Evolutionary conservation across 2,329 filamentous ascomycete species (phyloP).

Genomic region (Apiospora kogelbergensis): DNA sequence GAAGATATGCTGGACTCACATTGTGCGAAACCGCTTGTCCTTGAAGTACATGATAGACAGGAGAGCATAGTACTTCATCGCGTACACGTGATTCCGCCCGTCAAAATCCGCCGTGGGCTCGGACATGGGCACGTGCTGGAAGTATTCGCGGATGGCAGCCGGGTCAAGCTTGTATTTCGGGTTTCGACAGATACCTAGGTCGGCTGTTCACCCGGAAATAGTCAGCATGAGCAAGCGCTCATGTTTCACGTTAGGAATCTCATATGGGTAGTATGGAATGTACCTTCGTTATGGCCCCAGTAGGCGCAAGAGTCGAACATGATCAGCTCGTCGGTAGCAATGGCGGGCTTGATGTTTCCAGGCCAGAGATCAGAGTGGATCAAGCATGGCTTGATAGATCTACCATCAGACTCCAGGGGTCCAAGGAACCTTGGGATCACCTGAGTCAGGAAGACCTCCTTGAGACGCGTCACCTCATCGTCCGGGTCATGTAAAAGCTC

Average conservation of each 20-base stretch:
- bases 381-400: conserved; percentile 11
- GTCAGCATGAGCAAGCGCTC: neutral
- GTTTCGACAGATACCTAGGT: conserved; percentile 26
- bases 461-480: conserved; percentile 18
- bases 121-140: conserved; percentile 24
- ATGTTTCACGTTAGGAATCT: neutral
- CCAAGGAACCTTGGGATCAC: neutral
- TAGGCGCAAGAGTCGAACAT: conserved; percentile 19
- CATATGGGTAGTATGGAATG: conserved; percentile 6
- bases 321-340: neutral
- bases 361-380: conserved; percentile 20
- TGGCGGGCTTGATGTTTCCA: conserved; percentile 14
- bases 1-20: neutral
- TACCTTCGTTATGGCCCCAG: conserved; percentile 28
- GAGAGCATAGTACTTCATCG: conserved; percentile 24
- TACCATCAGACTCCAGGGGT: neutral
- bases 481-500: conserved; percentile 23
- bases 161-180: conserved; percentile 24
- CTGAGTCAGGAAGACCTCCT: neutral
- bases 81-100: conserved; percentile 28
- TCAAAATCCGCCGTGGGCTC: conserved; percentile 29
- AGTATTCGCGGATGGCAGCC: conserved; percentile 26
- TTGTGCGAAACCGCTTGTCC: conserved; percentile 12
- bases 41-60: conserved; percentile 22
- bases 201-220: conserved; percentile 26